Base-by-base conservation (phyloP, 768 basidiomycete species). In the Suillus luteus region DNA sequence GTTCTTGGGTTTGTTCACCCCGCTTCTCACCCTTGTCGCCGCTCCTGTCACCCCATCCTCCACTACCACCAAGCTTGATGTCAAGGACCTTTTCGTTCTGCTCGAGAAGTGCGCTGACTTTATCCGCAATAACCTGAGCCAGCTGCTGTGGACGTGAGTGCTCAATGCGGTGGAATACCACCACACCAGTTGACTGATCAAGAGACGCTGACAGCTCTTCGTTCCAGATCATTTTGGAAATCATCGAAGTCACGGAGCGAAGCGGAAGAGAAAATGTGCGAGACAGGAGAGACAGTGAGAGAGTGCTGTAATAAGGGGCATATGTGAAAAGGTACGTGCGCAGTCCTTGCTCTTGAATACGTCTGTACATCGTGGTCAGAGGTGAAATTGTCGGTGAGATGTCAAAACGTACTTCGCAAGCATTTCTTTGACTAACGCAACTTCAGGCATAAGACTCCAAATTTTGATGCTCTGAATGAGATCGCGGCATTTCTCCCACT, bases 311-410 rank as follows among this genome's bases (percentile, higher is more conserved):
- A 77, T 95, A 88, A 10, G 95, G 57, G 27, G 57, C 57, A 75
- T 95, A 96, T n/a, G 96, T 96, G 83, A 98, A 97, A 60, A 99
- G 85, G 77, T 98, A 99, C 5, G 97, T 99, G 59, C 95, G 87
- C 55, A 99, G 83, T 33, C 95, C 96, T 76, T 99, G 95, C 76
- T 99, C 96, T 80, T 99, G 97, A 68, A 99, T 99, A 68, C 96
- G 94, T 72, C 94, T 97, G 71, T n/a, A 65, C 6, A 19, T 27
- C 10, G 40, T 19, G 24, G 40, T 58, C 17, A 58, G 57, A 31
- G 9, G 17, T 58, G 10, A 17, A 19, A 41, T 58, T 58, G 11
- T 27, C 17, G 24, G 17, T 15, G 10, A 2, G 27, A 35, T 33
- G 22, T 17, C 43, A 22, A 44, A 44, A 31, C 89, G 68, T 75